Conservation (phyloP, 2,329 filamentous ascomycete genomes). For the Cercospora citrullina region DNA sequence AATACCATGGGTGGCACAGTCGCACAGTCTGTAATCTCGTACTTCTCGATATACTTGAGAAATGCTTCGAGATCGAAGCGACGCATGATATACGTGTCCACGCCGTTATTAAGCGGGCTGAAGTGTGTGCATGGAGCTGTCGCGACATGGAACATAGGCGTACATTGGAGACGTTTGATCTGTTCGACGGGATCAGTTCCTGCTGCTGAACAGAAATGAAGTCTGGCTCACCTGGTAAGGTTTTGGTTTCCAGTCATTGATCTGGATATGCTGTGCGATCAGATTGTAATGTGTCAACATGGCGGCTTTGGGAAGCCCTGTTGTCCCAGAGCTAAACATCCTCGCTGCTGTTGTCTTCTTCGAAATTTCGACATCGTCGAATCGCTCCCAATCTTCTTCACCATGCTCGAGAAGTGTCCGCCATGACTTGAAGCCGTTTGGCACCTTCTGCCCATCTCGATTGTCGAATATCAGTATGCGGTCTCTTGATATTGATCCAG, state of each 20-base stretch:
- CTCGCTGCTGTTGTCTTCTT: constrained; percentile 51
- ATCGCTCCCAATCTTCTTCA: constrained; percentile 51
- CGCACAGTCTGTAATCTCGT: constrained; percentile 66
- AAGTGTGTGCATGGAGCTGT: constrained; percentile 44
- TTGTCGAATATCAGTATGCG: constrained; percentile 47
- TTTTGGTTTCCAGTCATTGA: constrained; percentile 42
- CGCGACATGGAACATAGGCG: constrained; percentile 55
- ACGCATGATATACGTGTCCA: constrained; percentile 45
- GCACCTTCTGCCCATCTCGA: constrained; percentile 28
- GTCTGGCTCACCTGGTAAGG: constrained; percentile 18
- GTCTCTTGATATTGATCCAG: constrained; percentile 37
- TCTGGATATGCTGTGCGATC: constrained; percentile 53
- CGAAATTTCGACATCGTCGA: constrained; percentile 43
- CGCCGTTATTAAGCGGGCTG: constrained; percentile 38
- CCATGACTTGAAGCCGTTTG: constrained; percentile 29
- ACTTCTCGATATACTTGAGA: constrained; percentile 64
- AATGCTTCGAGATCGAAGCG: constrained; percentile 53
- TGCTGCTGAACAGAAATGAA: not conserved
- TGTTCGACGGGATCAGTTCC: constrained; percentile 17
- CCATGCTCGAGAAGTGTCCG: constrained; percentile 43
- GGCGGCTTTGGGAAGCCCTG: constrained; percentile 57
- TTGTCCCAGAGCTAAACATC: constrained; percentile 60
- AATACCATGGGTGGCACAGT: constrained; percentile 73
- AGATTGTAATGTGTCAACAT: constrained; percentile 59
- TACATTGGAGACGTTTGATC: constrained; percentile 43